phyloP scores from a whole-genome alignment of 345 rosid genomes.

The Aurinia saxatilis region DNA sequence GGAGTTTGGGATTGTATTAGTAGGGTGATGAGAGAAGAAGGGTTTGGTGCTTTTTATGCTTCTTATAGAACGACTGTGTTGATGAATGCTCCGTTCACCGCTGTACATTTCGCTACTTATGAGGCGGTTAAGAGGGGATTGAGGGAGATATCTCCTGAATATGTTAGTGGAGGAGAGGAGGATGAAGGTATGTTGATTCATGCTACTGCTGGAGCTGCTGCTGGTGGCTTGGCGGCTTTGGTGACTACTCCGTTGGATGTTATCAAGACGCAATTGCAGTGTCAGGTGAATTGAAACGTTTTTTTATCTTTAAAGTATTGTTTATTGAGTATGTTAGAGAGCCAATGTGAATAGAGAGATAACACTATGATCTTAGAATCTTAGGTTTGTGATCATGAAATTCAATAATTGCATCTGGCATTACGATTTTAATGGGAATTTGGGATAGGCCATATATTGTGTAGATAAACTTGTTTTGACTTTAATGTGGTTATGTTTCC shows the following conservation, averaged over 20 bases:
- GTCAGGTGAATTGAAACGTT: conserved; percentile 68
- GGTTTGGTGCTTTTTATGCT: conserved; percentile 78
- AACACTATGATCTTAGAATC: neutral
- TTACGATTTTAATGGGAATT: neutral
- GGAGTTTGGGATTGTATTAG: conserved; percentile 79
- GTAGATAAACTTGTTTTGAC: neutral
- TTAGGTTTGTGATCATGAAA: neutral
- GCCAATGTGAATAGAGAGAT: neutral
- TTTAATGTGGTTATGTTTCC: neutral
- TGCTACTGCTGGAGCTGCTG: conserved; percentile 97
- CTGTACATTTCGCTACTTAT: conserved; percentile 81
- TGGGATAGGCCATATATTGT: neutral
- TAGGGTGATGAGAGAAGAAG: conserved; percentile 75
- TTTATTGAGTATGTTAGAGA: neutral
- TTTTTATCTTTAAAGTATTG: neutral
- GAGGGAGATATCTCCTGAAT: conserved; percentile 68
- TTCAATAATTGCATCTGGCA: neutral
- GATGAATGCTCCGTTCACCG: conserved; percentile 97
- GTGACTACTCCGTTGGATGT: conserved; percentile 36
- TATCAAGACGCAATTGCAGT: conserved; percentile 71
- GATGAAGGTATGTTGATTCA: conserved; percentile 59
- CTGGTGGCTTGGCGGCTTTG: conserved; percentile 62
- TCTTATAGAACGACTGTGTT: conserved; percentile 91
- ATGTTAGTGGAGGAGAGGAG: conserved; percentile 37
- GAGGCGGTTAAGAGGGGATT: conserved; percentile 79